Base-by-base conservation (phyloP, 1,139 yeast species). In the Geotrichum klebahnii region DNA sequence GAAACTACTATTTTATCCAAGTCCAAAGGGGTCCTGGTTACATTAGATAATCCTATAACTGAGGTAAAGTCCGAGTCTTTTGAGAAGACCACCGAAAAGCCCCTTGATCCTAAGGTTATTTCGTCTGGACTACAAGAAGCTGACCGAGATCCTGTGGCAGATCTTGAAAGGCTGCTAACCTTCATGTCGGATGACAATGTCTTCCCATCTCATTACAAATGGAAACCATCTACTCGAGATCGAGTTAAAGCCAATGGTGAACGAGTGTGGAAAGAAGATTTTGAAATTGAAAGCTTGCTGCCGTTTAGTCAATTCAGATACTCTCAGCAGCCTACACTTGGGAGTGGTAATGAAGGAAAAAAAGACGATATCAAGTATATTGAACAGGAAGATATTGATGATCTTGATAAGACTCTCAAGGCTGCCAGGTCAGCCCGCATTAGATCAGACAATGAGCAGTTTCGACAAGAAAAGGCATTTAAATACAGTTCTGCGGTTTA, bases 401-500 rank as follows among this genome's bases (percentile, higher is more conserved):
- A 60, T 20, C 58, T 70, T 9, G 65, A 75, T 53, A 61, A 59
- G 0, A 79, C 75, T 48, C 67, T 81, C 43, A 66, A 71, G 48
- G 66, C 68, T 9, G 77, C 81, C 1, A 76, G 75, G 51, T 63
- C 64, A 22, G 68, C 70, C 31, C 69, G 66, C 44, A 72, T 72
- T 24, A 48, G 59, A 19, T 70, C 68, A 14, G 75, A 73, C 29
- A 78, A 77, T 51, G 71, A 70, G 35, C 61, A 69, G 45, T 77
- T 77, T 58, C 71, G 80, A 41, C 77, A 76, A 48, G 61, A 71
- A 34, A 72, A 74, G 44, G 82, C 84, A 0, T 78, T 68, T 57
- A 83, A 79, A 49, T 79, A 81, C 78, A 70, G 77, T 46, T 67
- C 61, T 37, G 67, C 69, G 38, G 51, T 53, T 57, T 56, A 62